These are phyloP conservation scores for Neocatenulostroma microsporum DNA, from an alignment of 2,329 filamentous ascomycete species.

Conservation along the genomic window DNA sequence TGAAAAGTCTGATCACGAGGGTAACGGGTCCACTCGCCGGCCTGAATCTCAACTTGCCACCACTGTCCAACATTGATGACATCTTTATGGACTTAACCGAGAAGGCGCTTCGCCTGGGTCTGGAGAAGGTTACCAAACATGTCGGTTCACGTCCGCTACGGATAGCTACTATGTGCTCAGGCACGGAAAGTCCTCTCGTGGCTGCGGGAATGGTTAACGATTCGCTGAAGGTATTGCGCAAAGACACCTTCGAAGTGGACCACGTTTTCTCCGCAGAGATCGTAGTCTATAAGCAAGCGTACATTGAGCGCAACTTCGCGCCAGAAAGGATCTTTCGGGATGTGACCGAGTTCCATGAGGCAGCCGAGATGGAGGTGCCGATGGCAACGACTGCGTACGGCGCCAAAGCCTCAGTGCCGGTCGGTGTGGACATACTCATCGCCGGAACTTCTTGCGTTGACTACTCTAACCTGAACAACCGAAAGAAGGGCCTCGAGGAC, in stretches of 20 bases:
- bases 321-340: slow-evolving; percentile 37
- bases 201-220: slow-evolving; percentile 51
- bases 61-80: slow-evolving; percentile 39
- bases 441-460: slow-evolving; percentile 71
- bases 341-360: slow-evolving; percentile 32
- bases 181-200: slow-evolving; percentile 66
- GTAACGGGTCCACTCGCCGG: no score
- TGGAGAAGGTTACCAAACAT: slow-evolving; percentile 30
- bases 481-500: slow-evolving; percentile 44
- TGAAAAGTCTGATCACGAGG: no score
- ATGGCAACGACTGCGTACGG: slow-evolving; percentile 57
- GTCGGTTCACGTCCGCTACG: slow-evolving; percentile 37
- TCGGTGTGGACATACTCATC: slow-evolving; percentile 55
- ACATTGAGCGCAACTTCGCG: slow-evolving; percentile 40
- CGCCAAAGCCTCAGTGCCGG: slow-evolving; percentile 48
- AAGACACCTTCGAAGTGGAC: slow-evolving; percentile 19
- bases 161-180: slow-evolving; percentile 68
- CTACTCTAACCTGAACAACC: slow-evolving; percentile 59
- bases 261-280: slow-evolving; percentile 43
- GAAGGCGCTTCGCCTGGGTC: slow-evolving; percentile 29
- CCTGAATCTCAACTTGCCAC: slow-evolving; percentile 34
- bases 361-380: slow-evolving; percentile 14
- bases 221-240: slow-evolving; percentile 22
- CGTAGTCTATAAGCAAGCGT: slow-evolving; percentile 39
- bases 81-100: slow-evolving; percentile 45